Evolutionary conservation across 768 basidiomycete species (phyloP), one percentile per base, ranked within the genome.

Genomic region (Rhodotorula paludigena): DNA sequence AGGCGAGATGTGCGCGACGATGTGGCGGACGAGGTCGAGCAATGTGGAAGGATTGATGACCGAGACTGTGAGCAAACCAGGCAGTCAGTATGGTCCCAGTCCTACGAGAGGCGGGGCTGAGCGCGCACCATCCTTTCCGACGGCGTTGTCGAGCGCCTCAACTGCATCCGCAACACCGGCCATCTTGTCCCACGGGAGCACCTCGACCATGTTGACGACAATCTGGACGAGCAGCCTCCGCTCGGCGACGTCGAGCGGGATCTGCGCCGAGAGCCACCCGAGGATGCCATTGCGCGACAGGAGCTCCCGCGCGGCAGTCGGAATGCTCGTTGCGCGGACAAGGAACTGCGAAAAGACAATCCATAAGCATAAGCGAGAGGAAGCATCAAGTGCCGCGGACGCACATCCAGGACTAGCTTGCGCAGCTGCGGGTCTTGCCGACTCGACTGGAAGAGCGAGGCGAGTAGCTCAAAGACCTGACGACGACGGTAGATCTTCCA

Each of bases 401-500:
- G 14, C 16, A 72, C 74, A 63, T 65, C 53, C 36, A 74, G 67
- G 38, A 74, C 52, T 33, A 64, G 61, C 44, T 67, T 66, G 49
- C 71, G 65, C 9, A 69, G 23, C 11, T 42, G 39, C 3, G 63
- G 56, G 42, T 73, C 73, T 15, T 56, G 51, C 6, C 57, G 52
- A 39, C 73, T 69, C 33, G 70, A 47, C 20, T 74, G 70, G 47
- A 75, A 61, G 33, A 72, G 64, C 25, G 67, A 68, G 6, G 70
- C 65, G 23, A 72, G 57, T n/a, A 75, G 66, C 63, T 75, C 74
- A 28, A 69, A 69, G 1, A 72, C 71, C 39, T 75, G 74, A 14
- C 74, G 69, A 11, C 74, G 64, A 0, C 74, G 69, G 47, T 72
- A 63, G 47, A 73, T 69, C 52, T 69, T 67, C 74, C 74, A 75